Base-by-base conservation (phyloP, 106 monocot species). In the Dendrobium nobile region DNA sequence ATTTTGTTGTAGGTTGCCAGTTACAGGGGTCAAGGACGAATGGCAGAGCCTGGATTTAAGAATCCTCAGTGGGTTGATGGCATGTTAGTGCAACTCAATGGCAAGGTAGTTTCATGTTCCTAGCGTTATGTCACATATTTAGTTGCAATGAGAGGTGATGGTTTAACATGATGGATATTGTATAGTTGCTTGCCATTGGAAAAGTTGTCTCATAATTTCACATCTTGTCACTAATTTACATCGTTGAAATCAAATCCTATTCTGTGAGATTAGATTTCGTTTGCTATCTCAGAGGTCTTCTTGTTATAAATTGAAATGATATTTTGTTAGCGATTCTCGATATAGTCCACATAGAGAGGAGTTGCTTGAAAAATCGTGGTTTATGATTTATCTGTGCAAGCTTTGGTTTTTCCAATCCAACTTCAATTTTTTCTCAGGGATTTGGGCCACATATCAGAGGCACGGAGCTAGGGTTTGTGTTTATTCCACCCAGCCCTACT, bases 41-140 rank as follows among this genome's bases (percentile, higher is more conserved):
- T 93, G 84, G 96, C 93, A 61, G 84, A 93, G 75, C 86, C 91
- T 54, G 96, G 96, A 79, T 96, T 91, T 82, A 86, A 84, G 80
- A 93, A 93, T 82, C 96, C 96, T 7, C 89, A 90, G 48, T 96
- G 96, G 96, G 96, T 96, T 47, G 93, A 96, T 43, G 96, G 96
- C 10, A 88, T 93, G 87, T 75, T 96, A 13, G 84, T 96, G n/a
- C 90, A 87, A 77, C 88, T 93, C 11, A 93, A 88, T 88, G 96
- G 93, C 67, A 96, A 93, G 89, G 96, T 96, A 84, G 83, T 13
- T 72, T 65, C 9, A 24, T 24, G 26, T 65, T 65, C 64, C 64
- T 5, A 26, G 9, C 1, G 10, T 51, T 13, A 13, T 10, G 10
- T 51, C 51, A 51, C 10, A 51, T 1, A 1, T 51, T 51, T 51